Percentiles rank a stretch among this genome's conserved stretches.
phyloP scores from a whole-genome alignment of 257 asterid genomes.

The Solanum rostratum region DNA sequence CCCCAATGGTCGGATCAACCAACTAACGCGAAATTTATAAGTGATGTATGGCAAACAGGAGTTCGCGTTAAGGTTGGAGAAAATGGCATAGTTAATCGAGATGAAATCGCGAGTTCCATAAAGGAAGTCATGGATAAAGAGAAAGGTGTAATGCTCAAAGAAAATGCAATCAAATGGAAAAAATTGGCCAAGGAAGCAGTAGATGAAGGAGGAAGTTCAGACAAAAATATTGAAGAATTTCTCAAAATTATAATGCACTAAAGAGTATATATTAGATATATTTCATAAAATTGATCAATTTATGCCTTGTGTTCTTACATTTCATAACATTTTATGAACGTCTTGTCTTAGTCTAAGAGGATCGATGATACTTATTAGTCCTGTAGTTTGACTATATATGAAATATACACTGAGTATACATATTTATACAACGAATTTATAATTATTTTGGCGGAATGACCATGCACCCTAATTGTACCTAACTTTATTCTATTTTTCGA shows the following conservation, averaged over 20 bases:
- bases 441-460: too few species aligned
- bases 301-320: background rate
- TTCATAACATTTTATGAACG: background rate
- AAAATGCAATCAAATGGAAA: slow-evolving; percentile 16
- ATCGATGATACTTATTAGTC: too few species aligned
- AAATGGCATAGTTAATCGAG: background rate
- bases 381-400: too few species aligned
- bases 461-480: too few species aligned
- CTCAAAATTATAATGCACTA: background rate
- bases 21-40: slow-evolving; percentile 16
- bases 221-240: slow-evolving; percentile 14
- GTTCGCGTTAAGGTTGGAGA: background rate
- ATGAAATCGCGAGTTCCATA: slow-evolving; percentile 7
- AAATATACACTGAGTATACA: too few species aligned
- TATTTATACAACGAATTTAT: too few species aligned
- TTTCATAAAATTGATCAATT: background rate
- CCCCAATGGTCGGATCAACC: slow-evolving; percentile 23
- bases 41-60: slow-evolving; percentile 15
- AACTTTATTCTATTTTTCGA: too few species aligned
- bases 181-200: slow-evolving; percentile 17
- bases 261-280: background rate
- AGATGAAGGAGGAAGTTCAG: slow-evolving; percentile 21
- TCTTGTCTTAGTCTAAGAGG: too few species aligned
- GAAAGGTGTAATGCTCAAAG: background rate
- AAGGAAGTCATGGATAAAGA: slow-evolving; percentile 12